These are phyloP conservation scores for Lecanicillium sp. DNA, from an alignment of 2,329 filamentous ascomycete species.

Conservation along the genomic window DNA sequence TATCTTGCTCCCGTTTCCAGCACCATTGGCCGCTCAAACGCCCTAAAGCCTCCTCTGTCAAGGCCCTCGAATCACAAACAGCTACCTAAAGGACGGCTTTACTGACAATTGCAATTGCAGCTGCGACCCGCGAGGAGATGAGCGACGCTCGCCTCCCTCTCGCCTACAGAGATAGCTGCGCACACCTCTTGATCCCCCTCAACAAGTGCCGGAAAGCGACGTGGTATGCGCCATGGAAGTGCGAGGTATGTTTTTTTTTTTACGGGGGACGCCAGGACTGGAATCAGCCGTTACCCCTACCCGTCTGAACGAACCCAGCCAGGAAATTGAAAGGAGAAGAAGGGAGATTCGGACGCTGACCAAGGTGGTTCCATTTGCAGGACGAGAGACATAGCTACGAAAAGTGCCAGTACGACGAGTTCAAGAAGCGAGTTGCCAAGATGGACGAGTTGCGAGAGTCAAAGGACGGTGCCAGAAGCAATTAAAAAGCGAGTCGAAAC, in stretches of 20 bases:
- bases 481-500: conserved; percentile 38
- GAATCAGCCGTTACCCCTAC: too few species aligned
- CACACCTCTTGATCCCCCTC: conserved; percentile 85
- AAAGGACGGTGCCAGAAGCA: conserved; percentile 78
- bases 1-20: conserved; percentile 6
- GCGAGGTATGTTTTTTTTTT: conserved; percentile 61
- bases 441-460: conserved; percentile 92
- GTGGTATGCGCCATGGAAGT: conserved; percentile 97
- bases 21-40: conserved; percentile 14
- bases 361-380: conserved; percentile 35
- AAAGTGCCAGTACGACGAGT: conserved; percentile 98
- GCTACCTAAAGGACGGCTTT: not conserved
- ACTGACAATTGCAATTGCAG: conserved; percentile 29
- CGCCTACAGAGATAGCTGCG: conserved; percentile 91
- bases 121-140: conserved; percentile 87
- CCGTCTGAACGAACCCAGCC: too few species aligned
- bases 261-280: too few species aligned
- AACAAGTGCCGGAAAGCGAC: conserved; percentile 90
- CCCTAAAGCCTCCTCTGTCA: not conserved
- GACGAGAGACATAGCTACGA: conserved; percentile 96
- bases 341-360: too few species aligned
- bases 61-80: too few species aligned
- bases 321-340: too few species aligned
- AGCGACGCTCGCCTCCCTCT: conserved; percentile 80
- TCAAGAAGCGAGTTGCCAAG: conserved; percentile 96